These are phyloP conservation scores for Dictyophora rubrovolvata DNA, from an alignment of 768 basidiomycete genomes.

Conservation along the genomic window DNA sequence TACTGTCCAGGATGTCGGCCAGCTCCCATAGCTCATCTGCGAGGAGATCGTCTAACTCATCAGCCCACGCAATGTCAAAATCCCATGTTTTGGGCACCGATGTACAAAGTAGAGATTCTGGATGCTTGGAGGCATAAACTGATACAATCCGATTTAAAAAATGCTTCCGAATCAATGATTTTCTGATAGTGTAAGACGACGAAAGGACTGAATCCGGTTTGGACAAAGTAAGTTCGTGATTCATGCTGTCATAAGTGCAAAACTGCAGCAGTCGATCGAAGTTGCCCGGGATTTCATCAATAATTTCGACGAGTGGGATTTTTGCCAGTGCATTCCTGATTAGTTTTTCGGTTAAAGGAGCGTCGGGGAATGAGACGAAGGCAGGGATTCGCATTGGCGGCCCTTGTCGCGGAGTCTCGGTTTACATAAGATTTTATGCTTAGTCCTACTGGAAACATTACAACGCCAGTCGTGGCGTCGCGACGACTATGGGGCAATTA, in stretches of 20 bases:
- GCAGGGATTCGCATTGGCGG: conserved; percentile 15
- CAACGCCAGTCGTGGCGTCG: background rate
- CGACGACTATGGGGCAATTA: conserved; percentile 37
- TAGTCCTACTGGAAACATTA: background rate
- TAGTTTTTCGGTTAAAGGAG: conserved; percentile 43
- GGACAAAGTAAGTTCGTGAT: conserved; percentile 59
- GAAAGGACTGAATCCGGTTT: conserved; percentile 46
- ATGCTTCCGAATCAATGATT: conserved; percentile 91
- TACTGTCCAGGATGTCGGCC: conserved; percentile 43
- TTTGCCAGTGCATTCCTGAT: conserved; percentile 33
- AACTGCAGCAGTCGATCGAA: conserved; percentile 50
- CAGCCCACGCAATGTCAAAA: conserved; percentile 78
- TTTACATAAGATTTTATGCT: background rate
- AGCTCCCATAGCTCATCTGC: conserved; percentile 90
- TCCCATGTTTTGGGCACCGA: conserved; percentile 71
- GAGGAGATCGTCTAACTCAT: conserved; percentile 93
- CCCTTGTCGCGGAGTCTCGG: background rate
- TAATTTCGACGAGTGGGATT: conserved; percentile 20
- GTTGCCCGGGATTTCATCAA: conserved; percentile 11
- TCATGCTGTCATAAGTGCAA: conserved; percentile 82
- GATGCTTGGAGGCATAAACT: conserved; percentile 63
- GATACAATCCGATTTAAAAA: conserved; percentile 70
- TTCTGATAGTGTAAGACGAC: conserved; percentile 82
- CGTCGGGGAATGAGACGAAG: conserved; percentile 44
- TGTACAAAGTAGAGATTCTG: conserved; percentile 40